Evolutionary conservation across 164 flowering plant genomes (phyloP), one percentile per base, ranked within the genome.

Genomic region (Nelumbo lutea): DNA sequence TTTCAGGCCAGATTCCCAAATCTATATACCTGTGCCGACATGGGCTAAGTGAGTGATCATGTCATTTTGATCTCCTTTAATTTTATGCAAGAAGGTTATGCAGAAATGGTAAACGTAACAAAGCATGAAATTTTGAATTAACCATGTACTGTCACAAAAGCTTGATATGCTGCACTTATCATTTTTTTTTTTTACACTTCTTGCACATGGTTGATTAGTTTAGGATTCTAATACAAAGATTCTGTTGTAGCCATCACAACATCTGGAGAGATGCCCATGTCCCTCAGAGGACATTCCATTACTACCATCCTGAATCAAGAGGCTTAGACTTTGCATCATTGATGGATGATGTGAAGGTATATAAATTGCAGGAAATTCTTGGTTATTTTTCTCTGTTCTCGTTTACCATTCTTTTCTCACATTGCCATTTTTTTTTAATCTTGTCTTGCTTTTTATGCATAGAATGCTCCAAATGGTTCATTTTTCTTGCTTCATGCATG

Each of bases 261-360:
- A 94, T 94, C 61, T 94, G 98, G 98, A 86, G 89, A 85, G 98
- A 94, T 83, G 98, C 98, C 42, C 86, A 83, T 27, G 97, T 91
- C 42, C 88, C 97, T 53, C 85, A 88, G 67, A 86, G 77, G 72
- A 86, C 92, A 38, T 94, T 76, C 81, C 96, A 84, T 76, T 94
- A 94, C 77, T 94, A 91, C 79, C 93, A 83, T 78, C 96, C 97
- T 10, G 93, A 82, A 66, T 40, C 96, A 3, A 91, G 69, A 78
- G 97, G 96, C 3, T 77, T 94, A 73, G 96, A 91, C 74, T 90
- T 91, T 82, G 83, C 90, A 41, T 75, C 84, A 61, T 67, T 94
- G 72, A 86, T 94, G 88, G 95, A 91, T 52, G 98, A 94, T 73
- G 53, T 90, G 48, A 89, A 94, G 93, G 98, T 94, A 68, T 4